Conservation (phyloP, 2,329 filamentous ascomycete genomes). For the Calonectria fujianensis region DNA sequence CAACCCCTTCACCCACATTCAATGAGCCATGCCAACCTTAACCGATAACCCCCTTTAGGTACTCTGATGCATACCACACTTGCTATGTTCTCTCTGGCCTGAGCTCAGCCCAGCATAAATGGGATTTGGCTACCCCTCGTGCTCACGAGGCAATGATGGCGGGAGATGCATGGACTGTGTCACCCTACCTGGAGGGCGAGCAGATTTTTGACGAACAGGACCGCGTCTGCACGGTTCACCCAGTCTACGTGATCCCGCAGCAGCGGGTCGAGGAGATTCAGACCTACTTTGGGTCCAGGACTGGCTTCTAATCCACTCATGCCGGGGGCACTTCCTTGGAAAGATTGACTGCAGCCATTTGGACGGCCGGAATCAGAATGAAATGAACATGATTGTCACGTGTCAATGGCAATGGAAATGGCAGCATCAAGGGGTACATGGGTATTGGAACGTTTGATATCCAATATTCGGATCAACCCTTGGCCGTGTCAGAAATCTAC, state of each 20-base stretch:
- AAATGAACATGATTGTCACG: constrained; percentile 31
- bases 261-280: constrained; percentile 78
- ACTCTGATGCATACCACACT: constrained; percentile 92
- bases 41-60: constrained; percentile 64
- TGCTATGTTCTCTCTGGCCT: constrained; percentile 93
- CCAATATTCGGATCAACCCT: constrained; percentile 44
- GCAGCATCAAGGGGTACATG: background rate
- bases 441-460: constrained; percentile 35
- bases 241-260: constrained; percentile 89
- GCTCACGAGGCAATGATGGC: constrained; percentile 58
- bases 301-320: constrained; percentile 69
- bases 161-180: constrained; percentile 67
- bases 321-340: constrained; percentile 32
- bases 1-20: constrained; percentile 41
- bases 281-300: constrained; percentile 77
- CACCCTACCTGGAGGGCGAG: constrained; percentile 71
- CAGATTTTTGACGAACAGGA: constrained; percentile 84
- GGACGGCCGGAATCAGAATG: constrained; percentile 15
- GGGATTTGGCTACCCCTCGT: constrained; percentile 65
- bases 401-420: constrained; percentile 22
- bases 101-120: constrained; percentile 85
- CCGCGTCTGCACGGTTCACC: constrained; percentile 82
- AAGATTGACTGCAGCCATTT: constrained; percentile 13
- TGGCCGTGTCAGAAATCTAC: constrained; percentile 33
- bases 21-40: constrained; percentile 44